Evolutionary conservation across 495 filamentous ascomycete species (phyloP).

Genomic region (Symbiotaphrina buchneri): DNA sequence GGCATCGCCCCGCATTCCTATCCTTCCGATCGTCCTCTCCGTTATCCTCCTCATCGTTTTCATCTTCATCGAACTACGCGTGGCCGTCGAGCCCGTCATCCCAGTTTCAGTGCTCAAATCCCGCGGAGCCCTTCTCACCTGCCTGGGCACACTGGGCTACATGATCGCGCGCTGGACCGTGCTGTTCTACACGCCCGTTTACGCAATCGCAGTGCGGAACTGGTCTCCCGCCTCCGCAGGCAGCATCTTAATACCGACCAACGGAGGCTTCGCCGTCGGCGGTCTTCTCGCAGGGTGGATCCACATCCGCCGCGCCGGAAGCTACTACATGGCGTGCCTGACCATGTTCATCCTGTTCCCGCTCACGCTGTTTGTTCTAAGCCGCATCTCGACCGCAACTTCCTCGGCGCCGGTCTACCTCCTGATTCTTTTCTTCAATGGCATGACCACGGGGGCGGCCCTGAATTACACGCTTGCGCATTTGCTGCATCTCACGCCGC

Average conservation of each 20-base stretch:
- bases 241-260: no score
- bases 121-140: constrained; percentile 41
- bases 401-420: constrained; percentile 25
- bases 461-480: constrained; percentile 64
- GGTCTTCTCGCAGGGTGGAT: no score
- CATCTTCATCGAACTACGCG: constrained; percentile 31
- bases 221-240: no score
- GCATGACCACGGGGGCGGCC: constrained; percentile 41
- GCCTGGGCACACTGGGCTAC: constrained; percentile 40
- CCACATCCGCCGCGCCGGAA: no score
- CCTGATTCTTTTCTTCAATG: constrained; percentile 34
- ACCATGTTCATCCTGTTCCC: constrained; percentile 29
- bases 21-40: constrained; percentile 32
- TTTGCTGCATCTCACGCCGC: constrained; percentile 39
- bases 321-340: constrained; percentile 21
- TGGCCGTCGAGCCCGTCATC: constrained; percentile 42
- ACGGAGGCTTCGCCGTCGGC: no score
- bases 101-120: constrained; percentile 38
- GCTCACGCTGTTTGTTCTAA: constrained; percentile 22
- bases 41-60: constrained; percentile 28
- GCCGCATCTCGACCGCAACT: constrained; percentile 23
- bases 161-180: constrained; percentile 60
- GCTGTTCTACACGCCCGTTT: constrained; percentile 58
- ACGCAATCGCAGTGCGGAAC: constrained; percentile 49
- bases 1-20: constrained; percentile 28